These are phyloP conservation scores for Vairimorpha necatrix DNA, from an alignment of 371 early-diverging fungal genomes.

Conservation along the genomic window DNA sequence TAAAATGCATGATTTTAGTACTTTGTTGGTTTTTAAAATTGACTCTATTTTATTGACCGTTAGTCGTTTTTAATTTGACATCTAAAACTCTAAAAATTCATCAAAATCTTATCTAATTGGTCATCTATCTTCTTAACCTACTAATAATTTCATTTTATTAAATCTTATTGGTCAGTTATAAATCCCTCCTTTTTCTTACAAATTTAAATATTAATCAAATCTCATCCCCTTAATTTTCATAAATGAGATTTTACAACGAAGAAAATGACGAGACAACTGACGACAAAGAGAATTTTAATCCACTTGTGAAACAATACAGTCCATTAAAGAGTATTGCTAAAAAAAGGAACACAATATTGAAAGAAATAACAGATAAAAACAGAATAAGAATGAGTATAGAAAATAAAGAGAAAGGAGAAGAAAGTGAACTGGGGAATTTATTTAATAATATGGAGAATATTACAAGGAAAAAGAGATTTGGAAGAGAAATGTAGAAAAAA, in stretches of 20 bases:
- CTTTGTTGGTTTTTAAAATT: too few species aligned
- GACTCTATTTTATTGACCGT: too few species aligned
- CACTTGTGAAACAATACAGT: slow-evolving; percentile 21
- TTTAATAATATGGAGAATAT: neutral
- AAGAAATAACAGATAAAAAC: slow-evolving; percentile 23
- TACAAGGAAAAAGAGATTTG: neutral
- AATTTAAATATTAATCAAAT: too few species aligned
- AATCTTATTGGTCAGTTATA: too few species aligned
- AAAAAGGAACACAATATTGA: slow-evolving; percentile 20
- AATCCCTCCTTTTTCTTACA: too few species aligned
- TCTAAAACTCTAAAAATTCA: too few species aligned
- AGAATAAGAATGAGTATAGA: neutral
- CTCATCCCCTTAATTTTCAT: slow-evolving; percentile 17
- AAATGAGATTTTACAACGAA: slow-evolving; percentile 1
- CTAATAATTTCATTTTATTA: too few species aligned
- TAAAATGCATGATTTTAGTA: too few species aligned
- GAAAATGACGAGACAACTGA: neutral
- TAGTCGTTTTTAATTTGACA: too few species aligned
- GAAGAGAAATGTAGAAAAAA: slow-evolving; percentile 3
- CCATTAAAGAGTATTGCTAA: slow-evolving; percentile 9
- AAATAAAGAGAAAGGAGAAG: neutral
- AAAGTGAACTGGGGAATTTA: slow-evolving; percentile 21
- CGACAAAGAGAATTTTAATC: slow-evolving; percentile 39
- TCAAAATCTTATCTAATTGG: too few species aligned
- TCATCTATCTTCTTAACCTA: too few species aligned